Evolutionary conservation across 306 rosid species (phyloP).

Genomic region (Ormosia semicastrata): DNA sequence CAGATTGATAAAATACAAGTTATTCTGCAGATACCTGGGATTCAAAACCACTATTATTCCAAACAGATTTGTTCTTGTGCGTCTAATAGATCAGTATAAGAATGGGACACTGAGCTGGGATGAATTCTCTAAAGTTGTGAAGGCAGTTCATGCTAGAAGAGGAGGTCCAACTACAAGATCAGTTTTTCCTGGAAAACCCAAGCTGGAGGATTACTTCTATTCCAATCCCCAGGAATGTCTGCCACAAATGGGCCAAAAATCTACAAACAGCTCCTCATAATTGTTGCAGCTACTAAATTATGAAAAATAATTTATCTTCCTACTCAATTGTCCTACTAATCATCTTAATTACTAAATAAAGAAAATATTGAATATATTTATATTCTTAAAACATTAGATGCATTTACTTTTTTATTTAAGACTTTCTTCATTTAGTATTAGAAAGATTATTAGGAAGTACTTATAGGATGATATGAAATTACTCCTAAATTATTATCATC

Average conservation of each 20-base stretch:
- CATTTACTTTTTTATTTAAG: too few relatives aligned
- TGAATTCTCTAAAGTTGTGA: conserved; percentile 45
- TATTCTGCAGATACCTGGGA: conserved; percentile 52
- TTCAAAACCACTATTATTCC: conserved; percentile 53
- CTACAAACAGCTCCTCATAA: background rate
- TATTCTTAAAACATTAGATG: too few relatives aligned
- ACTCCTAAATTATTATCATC: too few relatives aligned
- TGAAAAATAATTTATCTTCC: too few relatives aligned
- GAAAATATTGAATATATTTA: too few relatives aligned
- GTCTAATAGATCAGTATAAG: conserved; percentile 47
- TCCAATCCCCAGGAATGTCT: conserved; percentile 69
- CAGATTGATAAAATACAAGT: background rate
- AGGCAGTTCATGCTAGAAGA: conserved; percentile 51
- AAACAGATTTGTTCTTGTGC: conserved; percentile 51
- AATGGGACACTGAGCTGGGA: conserved; percentile 52
- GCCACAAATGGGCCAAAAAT: background rate
- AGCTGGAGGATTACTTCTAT: conserved; percentile 68
- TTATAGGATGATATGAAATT: too few relatives aligned
- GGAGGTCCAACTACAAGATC: conserved; percentile 51
- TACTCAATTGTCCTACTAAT: too few relatives aligned
- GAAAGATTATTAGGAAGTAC: too few relatives aligned
- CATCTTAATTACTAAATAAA: too few relatives aligned
- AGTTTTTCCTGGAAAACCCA: conserved; percentile 37
- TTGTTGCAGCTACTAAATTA: background rate
- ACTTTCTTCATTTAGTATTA: too few relatives aligned